Base-by-base conservation (phyloP, 1,284 basidiomycete species). In the Tilletia caries region DNA sequence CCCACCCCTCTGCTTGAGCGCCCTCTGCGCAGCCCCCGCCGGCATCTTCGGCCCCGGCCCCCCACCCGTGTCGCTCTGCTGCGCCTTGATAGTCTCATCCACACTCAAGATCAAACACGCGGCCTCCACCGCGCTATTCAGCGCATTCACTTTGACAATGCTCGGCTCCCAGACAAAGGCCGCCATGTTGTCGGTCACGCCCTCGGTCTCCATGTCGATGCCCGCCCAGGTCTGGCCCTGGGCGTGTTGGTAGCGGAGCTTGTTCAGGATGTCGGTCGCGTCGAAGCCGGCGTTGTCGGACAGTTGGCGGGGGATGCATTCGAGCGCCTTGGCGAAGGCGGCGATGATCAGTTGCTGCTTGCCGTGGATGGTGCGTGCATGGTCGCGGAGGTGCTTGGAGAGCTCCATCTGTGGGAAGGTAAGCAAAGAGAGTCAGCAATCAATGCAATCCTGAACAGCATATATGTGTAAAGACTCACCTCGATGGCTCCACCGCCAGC, bases 201-300 rank as follows among this genome's bases (percentile, higher is more conserved):
- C 76, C 65, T 95, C 92, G 12, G 91, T 90, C 72, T 98, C 94
- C 37, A 99, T 93, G 80, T 98, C 95, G 29, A 98, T 93, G 72
- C 96, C 96, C 54, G 89, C 91, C 95, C 95, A 98, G 69, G 87
- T 89, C 67, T 87, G 86, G 58, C 92, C 93, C 71, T 89, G 89
- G 0, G 93, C 93, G 82, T 98, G 95, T 79, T 91, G 90, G 93
- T 97, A 98, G 70, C 96, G 90, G 68, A 99, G 88, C 84, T 97
- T 94, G 87, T 98, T 98, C 71, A 99, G 87, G 67, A 98, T 89
- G 81, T 98, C 96, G 13, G 95, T 98, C 0, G 95, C 95, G 85
- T 98, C 96, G 44, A 98, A 87, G 23, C 96, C 96, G 23, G 96
- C 96, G 81, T 99, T 98, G 85, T 98, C 95, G 82, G 93, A 96